phyloP scores from a whole-genome alignment of 768 basidiomycete species.

The Auricularia sp. region DNA sequence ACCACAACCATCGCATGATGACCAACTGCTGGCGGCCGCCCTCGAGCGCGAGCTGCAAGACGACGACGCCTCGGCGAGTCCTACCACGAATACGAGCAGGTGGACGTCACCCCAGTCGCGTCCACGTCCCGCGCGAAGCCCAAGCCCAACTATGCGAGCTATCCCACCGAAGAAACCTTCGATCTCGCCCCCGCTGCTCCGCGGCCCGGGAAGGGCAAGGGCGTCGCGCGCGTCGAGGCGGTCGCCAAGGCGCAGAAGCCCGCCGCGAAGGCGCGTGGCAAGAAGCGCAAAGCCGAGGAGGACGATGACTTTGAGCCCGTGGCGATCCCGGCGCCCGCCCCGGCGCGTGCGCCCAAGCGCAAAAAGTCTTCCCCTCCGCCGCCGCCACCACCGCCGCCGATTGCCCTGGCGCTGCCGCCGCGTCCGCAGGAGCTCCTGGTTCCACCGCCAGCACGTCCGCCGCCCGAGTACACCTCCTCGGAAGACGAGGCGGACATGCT shows the following conservation, averaged over 20 bases:
- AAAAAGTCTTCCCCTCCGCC: slow-evolving; percentile 7
- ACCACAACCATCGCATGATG: slow-evolving; percentile 18
- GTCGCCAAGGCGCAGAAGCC: not conserved
- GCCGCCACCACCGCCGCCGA: slow-evolving; percentile 10
- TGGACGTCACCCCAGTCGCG: not conserved
- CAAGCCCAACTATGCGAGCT: not conserved
- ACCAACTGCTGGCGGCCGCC: slow-evolving; percentile 20
- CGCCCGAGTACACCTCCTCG: not conserved
- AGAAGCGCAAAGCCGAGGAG: slow-evolving; percentile 16
- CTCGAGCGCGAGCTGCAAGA: slow-evolving; percentile 18
- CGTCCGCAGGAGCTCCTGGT: slow-evolving; percentile 11
- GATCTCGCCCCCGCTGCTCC: not conserved
- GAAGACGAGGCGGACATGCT: not conserved
- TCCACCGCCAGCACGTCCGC: not conserved
- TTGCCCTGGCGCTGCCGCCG: slow-evolving; percentile 22
- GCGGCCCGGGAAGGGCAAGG: not conserved
- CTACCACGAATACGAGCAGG: slow-evolving; percentile 2
- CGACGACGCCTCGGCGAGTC: slow-evolving; percentile 22
- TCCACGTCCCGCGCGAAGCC: too few relatives aligned
- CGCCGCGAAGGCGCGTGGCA: not conserved
- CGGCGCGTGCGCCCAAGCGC: slow-evolving; percentile 26
- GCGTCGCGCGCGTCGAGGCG: not conserved
- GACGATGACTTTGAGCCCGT: slow-evolving; percentile 38
- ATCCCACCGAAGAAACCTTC: not conserved
- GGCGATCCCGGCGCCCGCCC: slow-evolving; percentile 17